Evolutionary conservation across 228 moss, liverwort and hornwort species (phyloP).

Genomic region (Sphagnum magellanicum): DNA sequence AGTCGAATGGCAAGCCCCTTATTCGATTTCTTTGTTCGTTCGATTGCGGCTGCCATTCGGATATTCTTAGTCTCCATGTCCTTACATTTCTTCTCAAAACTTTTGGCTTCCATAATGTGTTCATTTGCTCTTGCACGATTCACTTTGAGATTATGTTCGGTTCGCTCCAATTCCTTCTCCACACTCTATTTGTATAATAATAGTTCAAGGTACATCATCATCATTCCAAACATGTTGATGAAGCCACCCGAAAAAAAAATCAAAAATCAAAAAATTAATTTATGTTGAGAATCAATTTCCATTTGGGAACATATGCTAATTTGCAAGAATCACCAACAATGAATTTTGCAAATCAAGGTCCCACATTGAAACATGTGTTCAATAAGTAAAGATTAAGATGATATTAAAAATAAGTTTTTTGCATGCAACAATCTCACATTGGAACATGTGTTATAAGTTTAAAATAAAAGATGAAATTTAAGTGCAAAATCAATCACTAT

Average conservation of each 20-base stretch:
- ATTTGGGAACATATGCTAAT: too few species aligned
- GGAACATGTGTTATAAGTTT: too few species aligned
- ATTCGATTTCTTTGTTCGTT: conserved; percentile 29
- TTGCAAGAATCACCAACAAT: too few species aligned
- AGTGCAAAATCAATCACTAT: too few species aligned
- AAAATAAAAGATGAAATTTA: too few species aligned
- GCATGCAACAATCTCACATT: too few species aligned
- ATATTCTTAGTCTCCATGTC: conserved; percentile 38
- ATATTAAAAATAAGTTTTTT: too few species aligned
- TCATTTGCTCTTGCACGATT: conserved; percentile 25
- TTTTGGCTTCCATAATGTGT: conserved; percentile 37
- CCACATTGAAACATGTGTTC: too few species aligned
- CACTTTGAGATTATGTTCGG: conserved; percentile 18
- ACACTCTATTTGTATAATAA: conserved; percentile 10
- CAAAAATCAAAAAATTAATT: background rate
- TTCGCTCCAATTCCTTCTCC: conserved; percentile 20
- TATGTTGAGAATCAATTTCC: too few species aligned
- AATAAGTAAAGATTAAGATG: too few species aligned
- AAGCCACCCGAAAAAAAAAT: background rate
- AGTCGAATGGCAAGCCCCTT: conserved; percentile 25
- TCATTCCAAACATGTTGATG: background rate
- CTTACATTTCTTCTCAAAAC: conserved; percentile 29
- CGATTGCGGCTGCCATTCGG: conserved; percentile 29
- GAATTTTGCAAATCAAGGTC: too few species aligned
- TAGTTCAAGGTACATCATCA: background rate